Conservation (phyloP, 495 filamentous ascomycete genomes). For the Barbatosphaeria neglecta region DNA sequence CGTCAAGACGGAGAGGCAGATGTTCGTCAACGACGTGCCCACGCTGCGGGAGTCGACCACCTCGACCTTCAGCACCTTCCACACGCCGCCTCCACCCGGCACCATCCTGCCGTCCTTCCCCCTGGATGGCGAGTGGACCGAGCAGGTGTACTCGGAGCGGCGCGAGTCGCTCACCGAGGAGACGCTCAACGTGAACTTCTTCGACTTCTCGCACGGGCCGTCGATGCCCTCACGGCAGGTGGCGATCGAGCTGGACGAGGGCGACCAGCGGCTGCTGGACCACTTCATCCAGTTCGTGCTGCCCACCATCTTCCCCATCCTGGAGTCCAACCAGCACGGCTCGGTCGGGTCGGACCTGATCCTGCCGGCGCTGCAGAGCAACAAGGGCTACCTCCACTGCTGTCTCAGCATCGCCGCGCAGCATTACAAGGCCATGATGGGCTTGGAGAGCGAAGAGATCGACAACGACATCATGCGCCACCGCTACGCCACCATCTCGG, state of each 20-base stretch:
- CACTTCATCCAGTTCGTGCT: constrained; percentile 88
- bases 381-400: constrained; percentile 90
- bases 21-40: constrained; percentile 84
- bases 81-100: constrained; percentile 57
- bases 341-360: constrained; percentile 67
- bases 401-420: constrained; percentile 93
- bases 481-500: constrained; percentile 75
- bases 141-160: constrained; percentile 59
- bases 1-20: constrained; percentile 88
- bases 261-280: constrained; percentile 74
- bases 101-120: constrained; percentile 53
- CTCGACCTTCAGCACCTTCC: constrained; percentile 78
- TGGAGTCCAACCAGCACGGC: constrained; percentile 78
- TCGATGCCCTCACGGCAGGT: constrained; percentile 45
- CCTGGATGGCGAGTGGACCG: constrained; percentile 60
- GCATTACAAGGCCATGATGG: constrained; percentile 71
- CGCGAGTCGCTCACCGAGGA: constrained; percentile 54
- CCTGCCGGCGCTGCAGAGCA: constrained; percentile 72
- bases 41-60: constrained; percentile 70
- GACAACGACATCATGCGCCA: constrained; percentile 92
- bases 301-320: constrained; percentile 78
- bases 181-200: constrained; percentile 59
- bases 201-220: constrained; percentile 57
- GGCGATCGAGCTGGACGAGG: constrained; percentile 77
- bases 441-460: constrained; percentile 55